Evolutionary conservation across 129 eudicot genomes (phyloP), one percentile per base, ranked within the genome.

Genomic region (Helianthus tuberosus): DNA sequence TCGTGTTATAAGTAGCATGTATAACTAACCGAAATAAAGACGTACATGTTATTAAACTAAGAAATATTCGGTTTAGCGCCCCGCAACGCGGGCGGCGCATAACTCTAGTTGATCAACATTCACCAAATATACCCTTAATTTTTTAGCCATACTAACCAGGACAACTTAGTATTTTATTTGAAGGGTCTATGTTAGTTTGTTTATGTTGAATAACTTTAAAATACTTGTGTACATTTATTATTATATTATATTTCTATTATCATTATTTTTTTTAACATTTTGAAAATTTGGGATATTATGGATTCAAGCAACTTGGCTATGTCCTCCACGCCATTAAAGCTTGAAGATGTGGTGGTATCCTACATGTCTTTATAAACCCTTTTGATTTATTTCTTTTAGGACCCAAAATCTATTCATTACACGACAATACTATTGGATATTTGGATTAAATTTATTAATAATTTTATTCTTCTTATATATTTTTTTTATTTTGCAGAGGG

Each of bases 321-420:
- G 77, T 72, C 66, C 66, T 70, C 50, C 66, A 70, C 65, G 77
- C 71, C 71, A 41, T 77, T 39, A 71, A 77, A 77, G 76, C 65
- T 23, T 70, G 44, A 69, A 71, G 66, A 41, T 41, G 49, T 27
- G 60, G 80, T 78, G 77, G 82, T 78, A 71, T 62, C 82, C 82
- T 78, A 78, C 77, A 61, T 78, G 77, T 64, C 48, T 51, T 49
- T 35, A 27, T 70, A 36, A 14, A 62, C 76, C 71, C 58, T 39
- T 60, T 55, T 55, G 62, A 39, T 62, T 60, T 49, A 29, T 70
- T 69, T 70, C 57, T 17, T 29, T 50, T 61, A 49, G 58, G 16
- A 68, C 25, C 63, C 13, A 20, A 12, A 69, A 14, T 77, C 71
- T 70, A 25, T 60, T 77, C 46, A 23, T 50, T 70, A 52, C 70